Base-by-base conservation (phyloP, 2,329 filamentous ascomycete species). In the Chrysoporthe cubensis region DNA sequence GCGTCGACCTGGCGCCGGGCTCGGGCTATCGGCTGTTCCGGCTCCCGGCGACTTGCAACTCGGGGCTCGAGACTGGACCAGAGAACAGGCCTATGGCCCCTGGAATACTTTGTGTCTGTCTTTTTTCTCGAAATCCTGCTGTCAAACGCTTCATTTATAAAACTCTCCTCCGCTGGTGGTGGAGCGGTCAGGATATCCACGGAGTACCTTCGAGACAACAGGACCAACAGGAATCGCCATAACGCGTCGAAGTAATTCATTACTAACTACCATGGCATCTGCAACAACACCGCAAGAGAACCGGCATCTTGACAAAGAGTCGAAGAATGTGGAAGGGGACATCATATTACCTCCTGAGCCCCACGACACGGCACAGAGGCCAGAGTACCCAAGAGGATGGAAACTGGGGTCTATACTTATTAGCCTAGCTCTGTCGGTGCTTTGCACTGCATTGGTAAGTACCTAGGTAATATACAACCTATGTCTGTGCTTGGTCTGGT, bases 361-460 rank as follows among this genome's bases (percentile, higher is more conserved):
- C 8, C 7, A n/a, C 11, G 46, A n/a, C 34, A 14, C 32, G 6
- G 9, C 8, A n/a, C 6, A 32, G 9, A 34, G 32, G 32, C 48
- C 48, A 34, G 59, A 62, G 9, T 62, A 62, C 8, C 59, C 59
- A 26, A 43, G 5, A 18, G 59, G 59, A 13, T 43, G 34, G 34
- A 62, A 43, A 34, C 9, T 62, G 16, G 18, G 40, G 26, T 62
- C 59, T 16, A 48, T 62, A 42, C 43, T 62, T 16, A 16, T 48
- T 43, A 42, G 59, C 32, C 16, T 62, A 18, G 26, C 43, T 16
- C 21, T 62, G 16, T 43, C 37, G 3, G 42, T 62, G 9, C 42
- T 62, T 14, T 62, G 59, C 32, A 46, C 42, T 16, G 59, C 37
- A 9, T 34, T 62, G n/a, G 59, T 34, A 62, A 48, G 59, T 26